A percentile compares a stretch with the other conserved stretches of the same genome.
phyloP scores from a whole-genome alignment of 2,329 filamentous ascomycete genomes.

The Ophiosphaerella narmari region DNA sequence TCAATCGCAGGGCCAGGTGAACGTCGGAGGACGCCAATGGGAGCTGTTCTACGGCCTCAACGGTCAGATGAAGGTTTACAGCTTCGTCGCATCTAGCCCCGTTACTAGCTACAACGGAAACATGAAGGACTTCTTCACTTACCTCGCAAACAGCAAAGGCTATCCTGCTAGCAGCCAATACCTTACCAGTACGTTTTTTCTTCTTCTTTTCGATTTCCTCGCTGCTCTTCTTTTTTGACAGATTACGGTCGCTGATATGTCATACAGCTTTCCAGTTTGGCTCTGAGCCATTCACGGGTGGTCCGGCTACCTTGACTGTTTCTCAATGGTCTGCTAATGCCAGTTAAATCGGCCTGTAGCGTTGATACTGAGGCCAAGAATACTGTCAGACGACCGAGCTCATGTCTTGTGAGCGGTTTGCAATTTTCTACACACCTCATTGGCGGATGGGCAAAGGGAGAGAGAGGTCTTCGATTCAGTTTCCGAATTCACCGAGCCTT shows the following conservation, averaged over 20 bases:
- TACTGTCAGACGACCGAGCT: no score
- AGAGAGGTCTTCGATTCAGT: no score
- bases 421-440: no score
- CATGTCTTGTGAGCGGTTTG: no score
- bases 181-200: not conserved
- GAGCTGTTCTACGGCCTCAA: slow-evolving; percentile 63
- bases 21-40: slow-evolving; percentile 57
- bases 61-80: slow-evolving; percentile 62
- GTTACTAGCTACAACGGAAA: slow-evolving; percentile 38
- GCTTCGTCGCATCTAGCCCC: slow-evolving; percentile 50
- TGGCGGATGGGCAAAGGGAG: no score
- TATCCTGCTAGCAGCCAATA: not conserved
- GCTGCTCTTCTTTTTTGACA: no score
- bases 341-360: not conserved
- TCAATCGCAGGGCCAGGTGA: slow-evolving; percentile 31
- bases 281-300: not conserved
- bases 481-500: no score
- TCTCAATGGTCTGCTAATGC: slow-evolving; percentile 16
- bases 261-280: not conserved
- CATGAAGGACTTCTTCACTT: not conserved
- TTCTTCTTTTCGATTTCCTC: not conserved
- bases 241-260: not conserved
- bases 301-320: not conserved
- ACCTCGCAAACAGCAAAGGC: not conserved
- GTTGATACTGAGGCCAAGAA: not conserved